Evolutionary conservation across 1,284 basidiomycete species (phyloP).

Genomic region (Inonotus obliquus): DNA sequence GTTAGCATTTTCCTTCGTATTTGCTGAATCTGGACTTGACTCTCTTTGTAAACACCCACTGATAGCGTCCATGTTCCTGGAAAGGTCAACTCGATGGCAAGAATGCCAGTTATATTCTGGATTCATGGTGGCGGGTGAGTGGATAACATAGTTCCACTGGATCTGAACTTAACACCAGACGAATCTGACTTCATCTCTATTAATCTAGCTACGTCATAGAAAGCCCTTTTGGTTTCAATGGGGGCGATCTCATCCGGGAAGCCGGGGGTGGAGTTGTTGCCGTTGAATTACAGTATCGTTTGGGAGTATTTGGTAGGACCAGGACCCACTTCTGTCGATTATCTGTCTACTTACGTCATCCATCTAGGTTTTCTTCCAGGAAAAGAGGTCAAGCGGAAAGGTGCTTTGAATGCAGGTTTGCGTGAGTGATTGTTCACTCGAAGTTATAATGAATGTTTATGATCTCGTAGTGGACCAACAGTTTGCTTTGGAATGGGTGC

Average conservation of each 20-base stretch:
- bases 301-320: slow-evolving; percentile 14
- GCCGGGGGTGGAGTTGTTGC: slow-evolving; percentile 12
- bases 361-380: slow-evolving; percentile 27
- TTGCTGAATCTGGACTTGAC: background rate
- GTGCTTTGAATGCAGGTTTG: slow-evolving; percentile 27
- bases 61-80: slow-evolving; percentile 28
- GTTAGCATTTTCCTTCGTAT: slow-evolving; percentile 17
- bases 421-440: slow-evolving; percentile 18
- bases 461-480: slow-evolving; percentile 28
- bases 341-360: background rate
- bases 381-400: slow-evolving; percentile 24
- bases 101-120: slow-evolving; percentile 30
- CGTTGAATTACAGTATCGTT: slow-evolving; percentile 16
- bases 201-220: background rate
- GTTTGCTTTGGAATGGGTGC: slow-evolving; percentile 30
- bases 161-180: background rate
- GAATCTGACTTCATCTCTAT: background rate
- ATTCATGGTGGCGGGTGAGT: slow-evolving; percentile 33
- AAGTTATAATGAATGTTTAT: background rate
- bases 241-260: slow-evolving; percentile 13
- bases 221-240: slow-evolving; percentile 9
- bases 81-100: slow-evolving; percentile 13
- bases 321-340: background rate
- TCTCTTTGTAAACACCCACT: too few species aligned
- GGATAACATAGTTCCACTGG: too few species aligned